Conservation (phyloP, 164 flowering plant species). For the Taxillus chinensis region DNA sequence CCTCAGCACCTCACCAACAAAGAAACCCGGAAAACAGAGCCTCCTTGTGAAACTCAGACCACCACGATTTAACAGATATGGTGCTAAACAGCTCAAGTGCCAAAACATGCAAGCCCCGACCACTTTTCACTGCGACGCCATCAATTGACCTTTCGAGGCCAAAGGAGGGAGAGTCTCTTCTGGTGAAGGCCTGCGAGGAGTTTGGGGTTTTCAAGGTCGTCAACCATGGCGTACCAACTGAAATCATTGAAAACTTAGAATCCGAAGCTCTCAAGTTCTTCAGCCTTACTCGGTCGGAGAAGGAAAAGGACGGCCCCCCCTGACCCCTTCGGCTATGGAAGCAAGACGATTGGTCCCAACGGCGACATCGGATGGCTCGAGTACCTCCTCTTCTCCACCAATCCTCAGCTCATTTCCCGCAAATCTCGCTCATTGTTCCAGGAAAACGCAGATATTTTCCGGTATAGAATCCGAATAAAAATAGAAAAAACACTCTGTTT, state of each 20-base stretch:
- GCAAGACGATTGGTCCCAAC: slow-evolving; percentile 62
- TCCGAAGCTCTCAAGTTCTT: slow-evolving; percentile 54
- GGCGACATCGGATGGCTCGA: slow-evolving; percentile 97
- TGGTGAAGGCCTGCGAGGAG: slow-evolving; percentile 68
- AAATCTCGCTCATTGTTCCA: slow-evolving; percentile 20
- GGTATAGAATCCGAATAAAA: slow-evolving; percentile 22
- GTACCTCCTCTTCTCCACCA: slow-evolving; percentile 54
- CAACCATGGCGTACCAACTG: slow-evolving; percentile 66
- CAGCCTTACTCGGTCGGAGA: slow-evolving; percentile 42
- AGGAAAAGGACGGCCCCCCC: slow-evolving; percentile 56
- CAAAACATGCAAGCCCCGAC: slow-evolving; percentile 34
- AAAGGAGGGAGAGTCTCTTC: slow-evolving; percentile 20
- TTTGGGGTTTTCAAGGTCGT: slow-evolving; percentile 81
- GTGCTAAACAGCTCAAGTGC: too few relatives aligned
- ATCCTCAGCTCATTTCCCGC: slow-evolving; percentile 26
- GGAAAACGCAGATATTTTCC: slow-evolving; percentile 33
- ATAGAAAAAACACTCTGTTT: not conserved
- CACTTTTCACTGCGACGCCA: slow-evolving; percentile 33
- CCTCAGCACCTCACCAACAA: too few relatives aligned
- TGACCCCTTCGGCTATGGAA: slow-evolving; percentile 78
- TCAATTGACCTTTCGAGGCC: slow-evolving; percentile 59
- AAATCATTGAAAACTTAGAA: slow-evolving; percentile 42
- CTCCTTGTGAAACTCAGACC: too few relatives aligned
- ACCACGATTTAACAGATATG: too few relatives aligned
- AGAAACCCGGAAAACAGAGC: too few relatives aligned